Percentiles rank a stretch among this genome's conserved stretches.
These are phyloP conservation scores for Saccharomycopsis babjevae DNA, from an alignment of 805 yeast genomes.

Conservation along the genomic window DNA sequence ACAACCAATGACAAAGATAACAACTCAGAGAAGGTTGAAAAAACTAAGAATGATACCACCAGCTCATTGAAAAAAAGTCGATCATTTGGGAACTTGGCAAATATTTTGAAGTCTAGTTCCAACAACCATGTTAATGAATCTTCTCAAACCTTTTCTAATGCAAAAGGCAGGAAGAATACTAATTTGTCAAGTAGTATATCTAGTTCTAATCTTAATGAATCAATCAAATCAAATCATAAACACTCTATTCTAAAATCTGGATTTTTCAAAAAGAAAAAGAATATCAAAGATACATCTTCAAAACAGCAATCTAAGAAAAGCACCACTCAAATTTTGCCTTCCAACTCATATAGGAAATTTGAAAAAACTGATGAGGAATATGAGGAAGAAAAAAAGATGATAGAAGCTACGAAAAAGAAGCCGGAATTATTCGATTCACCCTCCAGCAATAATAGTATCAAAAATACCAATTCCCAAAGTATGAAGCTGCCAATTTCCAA, in stretches of 20 bases:
- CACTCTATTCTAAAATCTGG: neutral
- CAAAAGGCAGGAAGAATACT: slow-evolving; percentile 76
- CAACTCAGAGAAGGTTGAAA: neutral
- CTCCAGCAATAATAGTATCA: neutral
- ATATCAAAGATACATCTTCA: neutral
- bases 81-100: slow-evolving; percentile 8
- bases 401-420: neutral
- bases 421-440: neutral
- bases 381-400: neutral
- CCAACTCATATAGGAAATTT: neutral
- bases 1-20: neutral
- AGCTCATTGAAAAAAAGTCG: slow-evolving; percentile 1
- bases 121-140: slow-evolving; percentile 53
- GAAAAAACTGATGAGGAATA: neutral
- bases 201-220: neutral
- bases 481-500: neutral
- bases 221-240: neutral
- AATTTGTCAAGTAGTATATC: slow-evolving; percentile 28
- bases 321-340: neutral
- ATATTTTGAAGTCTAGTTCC: slow-evolving; percentile 25
- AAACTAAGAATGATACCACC: neutral
- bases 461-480: neutral
- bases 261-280: neutral
- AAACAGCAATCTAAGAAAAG: neutral
- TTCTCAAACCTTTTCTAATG: slow-evolving; percentile 66